Base-by-base conservation (phyloP, 306 rosid genomes). In the Cucumis cinereus region DNA sequence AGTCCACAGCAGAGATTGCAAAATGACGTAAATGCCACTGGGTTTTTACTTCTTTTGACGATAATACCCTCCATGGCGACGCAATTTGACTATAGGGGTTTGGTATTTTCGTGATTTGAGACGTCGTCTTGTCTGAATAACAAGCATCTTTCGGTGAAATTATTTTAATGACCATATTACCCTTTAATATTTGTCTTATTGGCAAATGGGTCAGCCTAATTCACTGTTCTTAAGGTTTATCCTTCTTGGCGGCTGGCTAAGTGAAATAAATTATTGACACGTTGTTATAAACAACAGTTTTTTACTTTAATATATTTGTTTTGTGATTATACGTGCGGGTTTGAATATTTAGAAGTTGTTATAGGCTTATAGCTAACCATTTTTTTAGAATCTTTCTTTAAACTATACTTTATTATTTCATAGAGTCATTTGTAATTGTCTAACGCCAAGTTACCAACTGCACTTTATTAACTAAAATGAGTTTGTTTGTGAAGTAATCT, bases 151-250 rank as follows among this genome's bases (percentile, higher is more conserved):
- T 72, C 45, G 61, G 61, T 72, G 76, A 60, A 72, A 50, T 49
- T 50, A 49, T 72, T 28, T 24, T 49, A 49, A 28, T 50, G 60
- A 72, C 76, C 45, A 52, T 16, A 50, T 3, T 72, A 19, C 76
- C 76, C 59, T 52, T 82, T 78, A 11, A 50, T 50, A 28, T 72
- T 69, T 49, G 76, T 50, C 24, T 72, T 50, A 17, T 50, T 72
- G 43, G 28, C 60, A 72, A 26, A 70, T 45, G 74, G 74, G 54
- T 68, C 74, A 0, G 20, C 54, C 74, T 20, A 23, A 68, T 68
- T 68, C 55, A 41, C 74, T 41, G 54, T 68, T 68, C 23, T 7
- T 22, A 41, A 13, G 30, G 26, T 20, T 69, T 43, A 28, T 45
- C 75, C 60, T 71, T 45, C 10, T 45, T 47, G 75, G 58, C 41